These are phyloP conservation scores for Umbelopsis isabellina DNA, from an alignment of 192 early-diverging fungal genomes.

Conservation along the genomic window DNA sequence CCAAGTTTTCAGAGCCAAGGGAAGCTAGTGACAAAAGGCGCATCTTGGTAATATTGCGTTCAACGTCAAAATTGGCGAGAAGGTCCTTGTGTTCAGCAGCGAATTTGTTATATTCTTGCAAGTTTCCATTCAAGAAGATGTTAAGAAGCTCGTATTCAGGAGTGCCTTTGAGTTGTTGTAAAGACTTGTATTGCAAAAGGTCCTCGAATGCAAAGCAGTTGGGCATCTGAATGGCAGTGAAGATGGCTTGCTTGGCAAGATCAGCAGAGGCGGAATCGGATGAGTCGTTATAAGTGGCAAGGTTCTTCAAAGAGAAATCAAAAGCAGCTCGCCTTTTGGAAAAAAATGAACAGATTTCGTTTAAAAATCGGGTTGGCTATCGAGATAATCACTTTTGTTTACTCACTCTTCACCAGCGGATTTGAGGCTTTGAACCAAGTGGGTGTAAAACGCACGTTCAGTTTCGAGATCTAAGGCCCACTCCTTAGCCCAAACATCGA, in stretches of 20 bases:
- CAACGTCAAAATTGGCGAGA: slow-evolving; percentile 59
- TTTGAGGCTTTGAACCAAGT: slow-evolving; percentile 65
- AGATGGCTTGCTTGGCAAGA: slow-evolving; percentile 58
- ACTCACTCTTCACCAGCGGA: slow-evolving; percentile 63
- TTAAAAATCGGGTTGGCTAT: slow-evolving; percentile 31
- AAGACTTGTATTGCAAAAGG: slow-evolving; percentile 64
- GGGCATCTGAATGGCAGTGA: slow-evolving; percentile 66
- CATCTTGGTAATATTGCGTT: slow-evolving; percentile 78
- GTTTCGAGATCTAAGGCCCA: slow-evolving; percentile 69
- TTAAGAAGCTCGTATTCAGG: slow-evolving; percentile 71
- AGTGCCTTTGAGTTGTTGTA: slow-evolving; percentile 60
- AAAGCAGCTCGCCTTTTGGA: slow-evolving; percentile 25
- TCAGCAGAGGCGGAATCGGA: slow-evolving; percentile 42
- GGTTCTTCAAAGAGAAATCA: slow-evolving; percentile 69
- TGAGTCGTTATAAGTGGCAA: slow-evolving; percentile 57
- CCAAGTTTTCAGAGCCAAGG: slow-evolving; percentile 71
- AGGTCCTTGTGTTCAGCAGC: slow-evolving; percentile 54
- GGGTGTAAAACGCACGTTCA: slow-evolving; percentile 62
- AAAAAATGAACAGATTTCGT: no score
- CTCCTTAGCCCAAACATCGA: slow-evolving; percentile 67
- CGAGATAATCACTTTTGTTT: slow-evolving; percentile 36
- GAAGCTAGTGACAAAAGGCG: slow-evolving; percentile 82
- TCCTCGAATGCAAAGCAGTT: slow-evolving; percentile 81
- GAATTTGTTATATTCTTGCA: slow-evolving; percentile 69
- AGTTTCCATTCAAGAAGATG: slow-evolving; percentile 66